Evolutionary conservation across 2,329 filamentous ascomycete species (phyloP).

Genomic region (Dactylonectria estremocensis): DNA sequence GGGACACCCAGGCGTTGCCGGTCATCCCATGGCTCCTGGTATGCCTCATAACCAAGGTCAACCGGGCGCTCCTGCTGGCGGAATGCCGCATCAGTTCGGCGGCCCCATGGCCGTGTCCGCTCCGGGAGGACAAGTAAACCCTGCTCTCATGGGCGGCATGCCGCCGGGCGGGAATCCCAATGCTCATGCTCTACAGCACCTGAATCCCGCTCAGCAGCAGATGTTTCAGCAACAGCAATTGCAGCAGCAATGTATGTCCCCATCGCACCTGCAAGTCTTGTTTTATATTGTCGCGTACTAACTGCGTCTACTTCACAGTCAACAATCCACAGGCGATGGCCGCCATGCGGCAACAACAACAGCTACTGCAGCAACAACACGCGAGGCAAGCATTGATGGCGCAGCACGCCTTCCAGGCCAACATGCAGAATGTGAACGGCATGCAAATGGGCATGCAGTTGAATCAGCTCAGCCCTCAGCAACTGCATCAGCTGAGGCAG

Average conservation of each 20-base stretch:
- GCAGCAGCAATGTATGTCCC: constrained; percentile 54
- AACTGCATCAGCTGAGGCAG: constrained; percentile 66
- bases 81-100: constrained; percentile 78
- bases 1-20: constrained; percentile 79
- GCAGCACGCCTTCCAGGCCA: constrained; percentile 68
- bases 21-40: constrained; percentile 74
- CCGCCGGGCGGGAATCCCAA: constrained; percentile 77
- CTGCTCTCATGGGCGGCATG: constrained; percentile 84
- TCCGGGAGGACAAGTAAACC: constrained; percentile 80
- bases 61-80: constrained; percentile 75
- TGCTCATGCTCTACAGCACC: constrained; percentile 80
- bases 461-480: constrained; percentile 65
- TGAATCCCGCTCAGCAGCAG: constrained; percentile 74
- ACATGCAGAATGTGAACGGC: constrained; percentile 62
- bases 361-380: constrained; percentile 71
- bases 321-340: constrained; percentile 57
- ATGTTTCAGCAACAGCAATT: constrained; percentile 68
- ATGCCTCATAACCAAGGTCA: constrained; percentile 80
- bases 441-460: constrained; percentile 71
- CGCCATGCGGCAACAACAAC: constrained; percentile 69
- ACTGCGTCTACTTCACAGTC: constrained; percentile 44
- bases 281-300: constrained; percentile 26
- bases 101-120: constrained; percentile 80
- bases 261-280: constrained; percentile 17
- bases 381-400: constrained; percentile 67